Conservation (phyloP, 2,329 filamentous ascomycete genomes). For the Arthrobotrys pseudoclavata region DNA sequence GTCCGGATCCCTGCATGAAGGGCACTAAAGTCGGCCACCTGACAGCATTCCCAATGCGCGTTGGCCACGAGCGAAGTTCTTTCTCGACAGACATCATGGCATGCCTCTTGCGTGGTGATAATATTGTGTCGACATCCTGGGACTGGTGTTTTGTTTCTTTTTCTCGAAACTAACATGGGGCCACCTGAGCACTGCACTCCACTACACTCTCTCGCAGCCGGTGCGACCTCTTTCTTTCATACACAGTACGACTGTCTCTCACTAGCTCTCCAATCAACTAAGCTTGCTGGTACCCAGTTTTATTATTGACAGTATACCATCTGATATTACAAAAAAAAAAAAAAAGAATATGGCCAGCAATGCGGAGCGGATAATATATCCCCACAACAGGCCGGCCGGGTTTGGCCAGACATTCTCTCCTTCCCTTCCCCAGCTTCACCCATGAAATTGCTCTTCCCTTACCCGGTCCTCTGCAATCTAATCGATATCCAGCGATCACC, state of each 20-base stretch:
- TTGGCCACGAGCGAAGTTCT: conserved; percentile 48
- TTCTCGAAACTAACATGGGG: background rate
- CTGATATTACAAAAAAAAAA: background rate
- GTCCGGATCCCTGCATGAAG: conserved; percentile 44
- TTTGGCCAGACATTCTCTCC: conserved; percentile 42
- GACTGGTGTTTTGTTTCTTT: conserved; percentile 9
- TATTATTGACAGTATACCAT: background rate
- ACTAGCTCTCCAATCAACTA: background rate
- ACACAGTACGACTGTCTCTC: too few species aligned
- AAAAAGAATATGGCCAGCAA: background rate
- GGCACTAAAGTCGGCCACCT: conserved; percentile 49
- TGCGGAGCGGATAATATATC: conserved; percentile 25
- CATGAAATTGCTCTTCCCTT: conserved; percentile 31
- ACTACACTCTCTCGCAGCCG: background rate
- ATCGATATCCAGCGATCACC: conserved; percentile 29
- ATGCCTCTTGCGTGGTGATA: conserved; percentile 5
- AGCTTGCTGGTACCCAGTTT: background rate
- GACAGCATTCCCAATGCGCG: conserved; percentile 48
- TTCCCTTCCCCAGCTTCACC: conserved; percentile 45
- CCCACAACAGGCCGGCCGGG: conserved; percentile 50
- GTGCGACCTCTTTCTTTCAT: conserved; percentile 5
- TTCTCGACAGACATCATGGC: conserved; percentile 2
- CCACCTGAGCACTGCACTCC: conserved; percentile 18
- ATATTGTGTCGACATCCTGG: background rate
- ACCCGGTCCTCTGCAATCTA: conserved; percentile 31